Evolutionary conservation across 805 yeast species (phyloP), one percentile per base, ranked within the genome.

Genomic region (Lachancea sp.): DNA sequence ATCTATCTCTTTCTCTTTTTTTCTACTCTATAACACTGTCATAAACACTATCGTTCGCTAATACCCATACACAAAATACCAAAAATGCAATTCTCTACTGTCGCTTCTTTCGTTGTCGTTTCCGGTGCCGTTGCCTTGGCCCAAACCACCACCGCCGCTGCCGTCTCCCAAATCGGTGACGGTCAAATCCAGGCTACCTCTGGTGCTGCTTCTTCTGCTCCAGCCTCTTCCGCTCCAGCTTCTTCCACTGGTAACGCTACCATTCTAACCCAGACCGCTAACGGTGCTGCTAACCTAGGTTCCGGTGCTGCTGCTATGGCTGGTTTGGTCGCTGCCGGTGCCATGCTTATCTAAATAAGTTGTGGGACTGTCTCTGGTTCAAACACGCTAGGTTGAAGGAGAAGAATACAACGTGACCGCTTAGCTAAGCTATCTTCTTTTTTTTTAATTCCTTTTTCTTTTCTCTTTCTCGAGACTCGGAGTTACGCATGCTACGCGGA

Each of bases 111-210:
- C 52, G 63, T 66, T 46, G 58, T 66, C 42, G 56, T 52, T 27
- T 48, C 52, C 46, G 68, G 67, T 44, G 45, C 65, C 43, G 56
- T 63, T 49, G 68, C 36, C 38, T 18, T 30, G 22, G 47, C 47
- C 33, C 53, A 53, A 30, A 38, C 45, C 42, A 36, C 60, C 50
- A 37, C 60, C 50, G 61, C 66, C 29, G 50, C 62, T 15, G 74
- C 68, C 35, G 60, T 72, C 30, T 58, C 73, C 58, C 78, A 72
- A 56, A 71, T 72, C 46, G 70, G 72, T 41, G 78, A 73, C 53
- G 58, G 56, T 49, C 51, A 53, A 48, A 47, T 50, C 42, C 57
- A 52, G 49, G 54, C 57, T 26, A 49, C 60, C 30, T 41, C 49
- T 36, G 39, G 53, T 20, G 46, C 59, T 36, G 45, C 49, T 30